Evolutionary conservation across 768 basidiomycete species (phyloP), one percentile per base, ranked within the genome.

Genomic region (Boletus subparvulus): DNA sequence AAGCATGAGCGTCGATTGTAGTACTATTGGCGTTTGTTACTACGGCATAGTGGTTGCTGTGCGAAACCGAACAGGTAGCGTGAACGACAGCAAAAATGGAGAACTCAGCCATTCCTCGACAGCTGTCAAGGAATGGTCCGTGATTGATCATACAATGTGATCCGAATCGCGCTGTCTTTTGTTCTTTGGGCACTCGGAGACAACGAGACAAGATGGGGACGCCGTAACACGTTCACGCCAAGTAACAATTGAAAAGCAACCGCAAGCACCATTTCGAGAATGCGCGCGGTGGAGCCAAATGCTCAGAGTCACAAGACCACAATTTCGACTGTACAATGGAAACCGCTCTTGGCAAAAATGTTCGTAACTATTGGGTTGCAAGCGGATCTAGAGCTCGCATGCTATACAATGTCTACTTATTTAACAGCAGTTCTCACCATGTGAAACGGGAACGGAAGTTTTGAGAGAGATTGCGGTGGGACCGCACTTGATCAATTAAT

Each of bases 11-110:
- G 42, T 12, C 24, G 56, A 52, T 41, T 26, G 24, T 19, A 47
- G 14, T 14, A 8, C 36, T 21, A 21, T 21, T 19, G 52, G 32
- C 30, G 39, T 54, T 36, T 28, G 35, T 55, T 40, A 19, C 49
- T 45, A 47, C 52, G 47, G 56, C 36, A 46, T 16, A 17, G 24
- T 30, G 28, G 45, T 40, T 55, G 54, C 50, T 55, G 56, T 57
- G 53, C 19, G 47, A 47, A 21, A 59, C 54, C 43, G 21, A 59
- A 61, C 33, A 21, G 55, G 51, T 8, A 53, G 51, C 53, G 52
- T 39, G 51, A 56, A 48, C 19, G 54, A 59, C 53, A 46, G 52
- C 57, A 52, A 65, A 63, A 65, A 63, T 58, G 66, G 66, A 63
- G 53, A 55, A 32, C 51, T 63, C 60, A 57, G 60, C 58, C 49